Base-by-base conservation (phyloP, 768 basidiomycete species). In the Aureoboletus auriporus region DNA sequence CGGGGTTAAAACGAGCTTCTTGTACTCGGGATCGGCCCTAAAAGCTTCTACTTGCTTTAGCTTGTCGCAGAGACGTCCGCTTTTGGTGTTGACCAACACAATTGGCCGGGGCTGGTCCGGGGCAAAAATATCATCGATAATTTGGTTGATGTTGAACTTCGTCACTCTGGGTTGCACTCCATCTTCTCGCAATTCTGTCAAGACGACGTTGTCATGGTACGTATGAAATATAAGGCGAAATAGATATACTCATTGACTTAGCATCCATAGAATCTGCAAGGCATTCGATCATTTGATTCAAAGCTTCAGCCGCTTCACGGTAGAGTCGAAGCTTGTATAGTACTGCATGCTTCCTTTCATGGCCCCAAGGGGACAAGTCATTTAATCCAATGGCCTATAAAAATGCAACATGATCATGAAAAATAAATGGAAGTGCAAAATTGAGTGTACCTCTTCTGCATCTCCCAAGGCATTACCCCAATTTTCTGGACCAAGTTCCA, bases 351-450 rank as follows among this genome's bases (percentile, higher is more conserved):
- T n/a, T 54, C 40, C 37, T 45, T 17, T 60, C 47, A 9, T 60
- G 43, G 8, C 58, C 58, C 54, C 54, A 48, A 4, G 54, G 58
- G 3, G 58, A 57, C 0, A 4, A 49, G 16, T 39, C 12, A 30
- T 60, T 42, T 1, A 60, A 26, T 33, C 2, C 34, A 37, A 60
- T 40, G 10, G 59, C 59, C 58, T 59, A 14, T 8, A 14, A 46
- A 12, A 28, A 13, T 23, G 8, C 5, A 3, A 27, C 31, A 17
- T 1, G 16, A 13, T 39, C 23, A 43, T 4, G 17, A 11, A 23
- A 28, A 5, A 28, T 4, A 0, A 8, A 29, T 5, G 13, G 8
- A 39, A 4, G 10, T 10, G 29, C 1, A 35, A 34, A 13, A 5
- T 13, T 20, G 10, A 34, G n/a, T 2, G 14, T 44, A 57, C 56